A percentile compares a stretch with the other conserved stretches of the same genome.
phyloP scores from a whole-genome alignment of 23 red algal species.

The Gracilaria domingensis region DNA sequence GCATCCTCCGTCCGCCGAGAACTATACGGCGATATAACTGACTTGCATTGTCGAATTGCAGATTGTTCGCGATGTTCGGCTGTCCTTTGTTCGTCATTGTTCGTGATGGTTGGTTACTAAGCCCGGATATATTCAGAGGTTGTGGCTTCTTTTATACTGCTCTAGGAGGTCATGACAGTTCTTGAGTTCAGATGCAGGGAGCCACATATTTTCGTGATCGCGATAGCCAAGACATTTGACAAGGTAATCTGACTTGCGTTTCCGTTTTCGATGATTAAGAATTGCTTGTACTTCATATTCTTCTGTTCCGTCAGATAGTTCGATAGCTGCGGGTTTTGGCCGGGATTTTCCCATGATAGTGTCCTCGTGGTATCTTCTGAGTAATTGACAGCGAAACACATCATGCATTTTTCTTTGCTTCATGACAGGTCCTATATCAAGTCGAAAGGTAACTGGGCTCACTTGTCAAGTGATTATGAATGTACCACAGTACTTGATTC shows the following conservation, averaged over 20 bases:
- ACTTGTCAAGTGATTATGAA: conserved; percentile 19
- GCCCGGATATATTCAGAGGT: background rate
- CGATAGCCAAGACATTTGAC: conserved; percentile 21
- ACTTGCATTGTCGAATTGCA: background rate
- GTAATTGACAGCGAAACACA: background rate
- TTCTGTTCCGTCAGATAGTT: background rate
- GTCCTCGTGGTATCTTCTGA: background rate
- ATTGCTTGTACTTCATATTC: conserved; percentile 40
- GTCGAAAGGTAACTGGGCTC: background rate
- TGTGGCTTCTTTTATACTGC: background rate
- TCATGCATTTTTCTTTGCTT: background rate
- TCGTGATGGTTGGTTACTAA: background rate
- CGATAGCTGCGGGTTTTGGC: background rate
- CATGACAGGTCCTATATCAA: background rate
- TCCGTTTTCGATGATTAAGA: background rate
- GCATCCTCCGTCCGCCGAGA: background rate
- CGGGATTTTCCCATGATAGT: background rate
- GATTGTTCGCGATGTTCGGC: background rate
- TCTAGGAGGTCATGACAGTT: background rate
- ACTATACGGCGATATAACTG: background rate
- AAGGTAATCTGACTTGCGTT: background rate
- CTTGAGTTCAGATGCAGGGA: background rate
- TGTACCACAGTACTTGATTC: conserved; percentile 20
- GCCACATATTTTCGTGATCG: conserved; percentile 28
- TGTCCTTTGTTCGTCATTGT: background rate